Percentiles rank a stretch among this genome's conserved stretches.
These are phyloP conservation scores for Podila horticola DNA, from an alignment of 192 early-diverging fungal genomes.

Conservation along the genomic window DNA sequence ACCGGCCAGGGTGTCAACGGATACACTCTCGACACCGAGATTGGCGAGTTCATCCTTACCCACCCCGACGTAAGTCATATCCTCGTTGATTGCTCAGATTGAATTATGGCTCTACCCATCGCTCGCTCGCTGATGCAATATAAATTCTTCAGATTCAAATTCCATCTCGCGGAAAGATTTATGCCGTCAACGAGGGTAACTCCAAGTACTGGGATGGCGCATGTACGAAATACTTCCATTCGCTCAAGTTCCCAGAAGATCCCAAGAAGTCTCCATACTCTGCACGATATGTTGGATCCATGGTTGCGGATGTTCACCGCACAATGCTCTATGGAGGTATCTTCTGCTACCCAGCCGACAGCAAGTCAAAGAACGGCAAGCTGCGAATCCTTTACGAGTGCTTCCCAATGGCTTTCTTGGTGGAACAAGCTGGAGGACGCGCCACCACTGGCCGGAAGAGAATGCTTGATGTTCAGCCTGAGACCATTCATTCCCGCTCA, in stretches of 20 bases:
- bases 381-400: conserved; percentile 97
- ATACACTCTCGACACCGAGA: conserved; percentile 94
- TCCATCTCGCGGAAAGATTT: conserved; percentile 90
- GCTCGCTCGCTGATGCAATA: not conserved
- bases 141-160: conserved; percentile 65
- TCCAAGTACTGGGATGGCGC: conserved; percentile 90
- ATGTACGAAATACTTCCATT: conserved; percentile 88
- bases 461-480: conserved; percentile 89
- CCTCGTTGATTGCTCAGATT: not conserved
- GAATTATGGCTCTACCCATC: not conserved
- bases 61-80: conserved; percentile 80
- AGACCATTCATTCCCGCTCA: conserved; percentile 89
- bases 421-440: conserved; percentile 96
- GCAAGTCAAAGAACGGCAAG: conserved; percentile 87
- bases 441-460: conserved; percentile 84
- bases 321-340: conserved; percentile 93
- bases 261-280: conserved; percentile 84
- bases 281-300: conserved; percentile 96
- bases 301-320: conserved; percentile 99
- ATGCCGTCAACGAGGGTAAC: conserved; percentile 98
- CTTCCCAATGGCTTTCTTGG: conserved; percentile 97
- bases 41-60: conserved; percentile 99
- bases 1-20: conserved; percentile 90
- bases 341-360: conserved; percentile 87
- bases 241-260: conserved; percentile 86